Evolutionary conservation across 129 eudicot genomes (phyloP), one percentile per base, ranked within the genome.

Genomic region (Chrysanthemum makinoi): DNA sequence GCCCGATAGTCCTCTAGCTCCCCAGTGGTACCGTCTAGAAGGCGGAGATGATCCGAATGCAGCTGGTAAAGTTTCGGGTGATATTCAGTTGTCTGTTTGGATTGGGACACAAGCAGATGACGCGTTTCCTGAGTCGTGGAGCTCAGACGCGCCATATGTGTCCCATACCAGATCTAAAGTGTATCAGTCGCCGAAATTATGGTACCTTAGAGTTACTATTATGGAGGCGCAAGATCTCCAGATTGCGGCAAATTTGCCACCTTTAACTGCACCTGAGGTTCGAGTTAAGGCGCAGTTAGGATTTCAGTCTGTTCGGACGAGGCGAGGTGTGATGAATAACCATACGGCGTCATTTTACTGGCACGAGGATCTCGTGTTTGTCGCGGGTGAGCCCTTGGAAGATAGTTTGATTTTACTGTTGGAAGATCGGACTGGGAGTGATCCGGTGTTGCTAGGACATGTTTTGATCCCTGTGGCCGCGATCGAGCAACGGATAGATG

Each of bases 81-180:
- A 94, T 47, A 74, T 94, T 53, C 99, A 94, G 59, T 80, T 94
- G 22, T 83, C 99, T 0, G 97, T 94, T 53, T 94, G 99, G 99
- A 87, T 94, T 11, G 99, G 99, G 3, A 94, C 99, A 33, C 99
- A 94, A 63, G 96, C 97, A 6, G 99, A 94, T 57, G 99, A 94
- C 58, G 93, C 99, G 1, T 94, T 94, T 28, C 99, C 97, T 0
- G 99, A 94, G 68, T 89, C 99, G 19, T 82, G 88, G 83, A 80
- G 96, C 83, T 76, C 97, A 2, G 99, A 94, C 57, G 91, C 96
- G 10, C 99, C 94, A 11, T 78, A 78, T 55, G 96, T 87, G 70
- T 70, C 83, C 1, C 87, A 83, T 77, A 87, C 99, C 46, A 86
- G 99, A 52, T 82, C 99, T 0, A 94, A 94, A 81, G 99, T 94